phyloP scores from a whole-genome alignment of 2,329 filamentous ascomycete genomes.

The Aspergillus ibericus region DNA sequence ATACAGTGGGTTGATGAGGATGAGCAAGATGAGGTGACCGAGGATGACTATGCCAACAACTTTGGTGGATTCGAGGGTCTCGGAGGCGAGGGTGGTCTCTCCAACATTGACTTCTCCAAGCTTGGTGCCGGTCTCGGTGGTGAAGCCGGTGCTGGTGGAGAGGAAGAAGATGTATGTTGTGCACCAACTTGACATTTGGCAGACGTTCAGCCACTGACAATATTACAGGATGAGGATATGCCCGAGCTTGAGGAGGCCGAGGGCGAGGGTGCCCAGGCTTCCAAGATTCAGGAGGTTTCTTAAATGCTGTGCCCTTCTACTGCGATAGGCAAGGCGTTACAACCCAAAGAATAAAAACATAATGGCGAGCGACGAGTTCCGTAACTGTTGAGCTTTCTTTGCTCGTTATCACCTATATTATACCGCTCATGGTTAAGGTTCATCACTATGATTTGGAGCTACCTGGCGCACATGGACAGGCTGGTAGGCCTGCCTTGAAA shows the following conservation, averaged over 20 bases:
- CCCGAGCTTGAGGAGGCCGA: conserved; percentile 62
- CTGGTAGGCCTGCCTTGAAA: background rate
- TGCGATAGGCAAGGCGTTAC: background rate
- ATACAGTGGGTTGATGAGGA: conserved; percentile 90
- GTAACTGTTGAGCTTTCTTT: background rate
- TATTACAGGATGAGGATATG: conserved; percentile 71
- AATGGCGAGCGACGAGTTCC: conserved; percentile 10
- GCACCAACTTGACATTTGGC: background rate
- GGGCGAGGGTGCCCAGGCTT: conserved; percentile 43
- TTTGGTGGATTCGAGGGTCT: conserved; percentile 51
- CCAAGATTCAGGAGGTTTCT: conserved; percentile 40
- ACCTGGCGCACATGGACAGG: background rate
- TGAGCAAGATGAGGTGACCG: conserved; percentile 86
- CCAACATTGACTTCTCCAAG: conserved; percentile 93
- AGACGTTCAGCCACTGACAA: conserved; percentile 4
- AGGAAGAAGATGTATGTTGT: conserved; percentile 41
- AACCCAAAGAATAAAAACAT: background rate
- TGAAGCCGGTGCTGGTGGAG: conserved; percentile 40
- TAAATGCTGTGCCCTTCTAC: conserved; percentile 19
- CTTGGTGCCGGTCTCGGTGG: conserved; percentile 63
- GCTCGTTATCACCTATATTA: conserved; percentile 1
- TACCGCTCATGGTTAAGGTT: background rate
- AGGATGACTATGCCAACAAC: conserved; percentile 66
- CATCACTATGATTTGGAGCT: background rate
- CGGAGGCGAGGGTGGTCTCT: conserved; percentile 65